These are phyloP conservation scores for Sesbania bispinosa DNA, from an alignment of 306 rosid genomes.

Conservation along the genomic window DNA sequence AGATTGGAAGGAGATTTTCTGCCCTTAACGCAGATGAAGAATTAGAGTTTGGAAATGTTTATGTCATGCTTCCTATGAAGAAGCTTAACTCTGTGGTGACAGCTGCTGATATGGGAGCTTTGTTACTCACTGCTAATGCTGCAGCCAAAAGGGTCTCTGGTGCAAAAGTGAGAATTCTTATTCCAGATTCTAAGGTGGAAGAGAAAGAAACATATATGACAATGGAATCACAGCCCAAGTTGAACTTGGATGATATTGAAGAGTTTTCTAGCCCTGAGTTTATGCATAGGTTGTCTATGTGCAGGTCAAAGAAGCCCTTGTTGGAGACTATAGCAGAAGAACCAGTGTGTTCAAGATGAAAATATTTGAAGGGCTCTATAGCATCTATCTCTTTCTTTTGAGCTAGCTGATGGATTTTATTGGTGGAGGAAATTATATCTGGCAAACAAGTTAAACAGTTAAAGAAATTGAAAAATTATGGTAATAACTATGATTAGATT, in stretches of 20 bases:
- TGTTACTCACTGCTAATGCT: constrained; percentile 48
- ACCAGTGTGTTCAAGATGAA: constrained; percentile 20
- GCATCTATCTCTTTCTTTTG: background rate
- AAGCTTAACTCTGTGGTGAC: constrained; percentile 60
- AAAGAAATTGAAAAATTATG: background rate
- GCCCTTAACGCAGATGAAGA: constrained; percentile 78
- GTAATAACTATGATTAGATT: background rate
- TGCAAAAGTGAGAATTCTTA: constrained; percentile 20
- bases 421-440: too few relatives aligned
- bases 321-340: constrained; percentile 82
- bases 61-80: constrained; percentile 75
- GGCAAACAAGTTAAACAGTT: background rate
- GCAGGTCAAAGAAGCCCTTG: constrained; percentile 80
- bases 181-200: constrained; percentile 19
- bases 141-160: constrained; percentile 35
- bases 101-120: constrained; percentile 56
- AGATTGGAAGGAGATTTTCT: constrained; percentile 49
- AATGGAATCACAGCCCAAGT: constrained; percentile 11
- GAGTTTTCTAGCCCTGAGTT: constrained; percentile 54
- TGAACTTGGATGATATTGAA: constrained; percentile 62
- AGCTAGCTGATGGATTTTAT: background rate
- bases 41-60: constrained; percentile 52
- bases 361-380: too few relatives aligned
- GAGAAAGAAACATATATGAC: background rate
- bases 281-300: constrained; percentile 56